Percentiles rank a stretch among this genome's conserved stretches.
phyloP scores from a whole-genome alignment of 1,139 yeast genomes.

The Fermentozyma sake region DNA sequence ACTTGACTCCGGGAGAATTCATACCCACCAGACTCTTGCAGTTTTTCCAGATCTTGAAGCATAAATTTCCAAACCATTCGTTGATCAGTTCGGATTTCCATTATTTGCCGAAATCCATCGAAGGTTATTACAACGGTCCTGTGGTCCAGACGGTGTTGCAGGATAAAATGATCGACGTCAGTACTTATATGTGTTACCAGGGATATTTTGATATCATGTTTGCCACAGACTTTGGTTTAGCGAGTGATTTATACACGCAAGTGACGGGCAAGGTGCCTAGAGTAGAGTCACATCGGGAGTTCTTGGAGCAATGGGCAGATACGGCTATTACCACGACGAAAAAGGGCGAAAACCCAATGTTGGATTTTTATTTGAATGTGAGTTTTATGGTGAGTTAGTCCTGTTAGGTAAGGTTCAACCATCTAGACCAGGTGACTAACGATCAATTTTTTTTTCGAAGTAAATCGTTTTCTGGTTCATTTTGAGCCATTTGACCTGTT shows the following conservation, averaged over 20 bases:
- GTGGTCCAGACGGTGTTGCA: conserved; percentile 78
- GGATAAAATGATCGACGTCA: conserved; percentile 62
- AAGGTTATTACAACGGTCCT: conserved; percentile 67
- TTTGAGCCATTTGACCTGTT: no score
- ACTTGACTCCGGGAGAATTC: conserved; percentile 70
- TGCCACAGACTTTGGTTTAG: conserved; percentile 70
- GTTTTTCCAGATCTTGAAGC: conserved; percentile 59
- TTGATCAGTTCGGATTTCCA: conserved; percentile 73
- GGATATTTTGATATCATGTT: conserved; percentile 87
- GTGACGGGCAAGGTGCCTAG: conserved; percentile 60
- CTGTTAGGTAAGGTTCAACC: no score
- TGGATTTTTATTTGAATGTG: conserved; percentile 73
- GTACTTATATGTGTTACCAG: conserved; percentile 76
- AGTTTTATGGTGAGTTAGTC: conserved; percentile 58
- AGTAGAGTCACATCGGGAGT: conserved; percentile 58
- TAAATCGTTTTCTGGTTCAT: no score
- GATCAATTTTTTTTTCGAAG: no score
- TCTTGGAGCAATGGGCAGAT: conserved; percentile 71
- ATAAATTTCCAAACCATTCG: conserved; percentile 72
- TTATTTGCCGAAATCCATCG: conserved; percentile 53
- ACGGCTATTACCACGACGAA: conserved; percentile 62
- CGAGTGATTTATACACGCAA: conserved; percentile 58
- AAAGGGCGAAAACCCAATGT: conserved; percentile 85
- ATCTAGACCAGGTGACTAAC: no score
- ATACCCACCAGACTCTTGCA: conserved; percentile 73